These are phyloP conservation scores for Kitagawia praeruptora DNA, from an alignment of 129 eudicot genomes.

Conservation along the genomic window DNA sequence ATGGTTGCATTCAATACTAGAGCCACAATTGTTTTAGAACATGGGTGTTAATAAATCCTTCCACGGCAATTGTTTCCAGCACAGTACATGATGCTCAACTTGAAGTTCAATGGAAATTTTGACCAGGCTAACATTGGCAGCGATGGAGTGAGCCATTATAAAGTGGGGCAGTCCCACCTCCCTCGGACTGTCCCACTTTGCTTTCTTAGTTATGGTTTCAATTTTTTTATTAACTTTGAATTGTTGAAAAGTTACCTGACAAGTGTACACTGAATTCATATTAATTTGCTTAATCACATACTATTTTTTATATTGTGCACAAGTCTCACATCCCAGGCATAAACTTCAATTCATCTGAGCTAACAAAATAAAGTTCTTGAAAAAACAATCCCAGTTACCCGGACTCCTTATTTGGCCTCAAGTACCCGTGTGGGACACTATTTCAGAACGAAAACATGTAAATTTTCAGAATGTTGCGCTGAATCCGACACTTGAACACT, in stretches of 20 bases:
- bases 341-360: no score
- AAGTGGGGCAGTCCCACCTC: neutral
- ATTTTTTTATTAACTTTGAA: neutral
- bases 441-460: no score
- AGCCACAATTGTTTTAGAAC: neutral
- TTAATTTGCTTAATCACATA: no score
- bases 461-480: no score
- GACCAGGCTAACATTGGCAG: neutral
- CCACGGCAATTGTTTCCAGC: neutral
- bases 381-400: no score
- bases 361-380: no score
- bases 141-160: neutral
- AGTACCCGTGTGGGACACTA: no score
- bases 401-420: no score
- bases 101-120: neutral
- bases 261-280: neutral
- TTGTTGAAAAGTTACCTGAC: neutral
- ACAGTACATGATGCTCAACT: neutral
- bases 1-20: neutral
- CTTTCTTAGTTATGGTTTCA: neutral
- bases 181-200: neutral
- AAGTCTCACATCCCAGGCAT: no score
- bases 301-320: no score
- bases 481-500: no score
- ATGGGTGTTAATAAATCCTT: neutral